These are phyloP conservation scores for Dryadomyces quercus-mongolicae DNA, from an alignment of 2,329 filamentous ascomycete species.

Conservation along the genomic window DNA sequence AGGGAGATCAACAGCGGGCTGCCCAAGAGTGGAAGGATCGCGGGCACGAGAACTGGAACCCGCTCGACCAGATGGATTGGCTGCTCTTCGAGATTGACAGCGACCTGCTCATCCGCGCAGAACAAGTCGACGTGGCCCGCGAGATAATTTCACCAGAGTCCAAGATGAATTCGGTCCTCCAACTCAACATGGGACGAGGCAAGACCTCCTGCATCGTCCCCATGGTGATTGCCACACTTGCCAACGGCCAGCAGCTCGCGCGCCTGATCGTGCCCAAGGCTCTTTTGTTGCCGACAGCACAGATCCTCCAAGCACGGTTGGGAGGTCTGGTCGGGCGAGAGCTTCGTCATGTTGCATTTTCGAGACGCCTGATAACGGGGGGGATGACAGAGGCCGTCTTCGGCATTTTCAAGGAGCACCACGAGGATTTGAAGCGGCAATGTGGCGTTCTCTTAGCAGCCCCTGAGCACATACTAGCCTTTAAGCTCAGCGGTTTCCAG, in stretches of 20 bases:
- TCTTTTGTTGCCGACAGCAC: constrained; percentile 43
- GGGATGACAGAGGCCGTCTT: constrained; percentile 23
- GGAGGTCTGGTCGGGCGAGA: constrained; percentile 41
- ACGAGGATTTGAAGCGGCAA: constrained; percentile 24
- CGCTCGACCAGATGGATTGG: constrained; percentile 45
- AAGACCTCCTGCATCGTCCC: constrained; percentile 42
- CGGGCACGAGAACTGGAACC: constrained; percentile 46
- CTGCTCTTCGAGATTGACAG: constrained; percentile 55
- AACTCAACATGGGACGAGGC: constrained; percentile 57
- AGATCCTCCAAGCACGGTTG: constrained; percentile 40
- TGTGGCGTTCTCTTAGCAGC: constrained; percentile 45
- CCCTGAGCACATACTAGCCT: constrained; percentile 54
- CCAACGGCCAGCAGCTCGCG: constrained; percentile 31
- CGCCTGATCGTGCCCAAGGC: constrained; percentile 45
- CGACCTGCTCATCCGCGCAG: constrained; percentile 47
- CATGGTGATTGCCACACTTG: constrained; percentile 33
- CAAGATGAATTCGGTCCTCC: constrained; percentile 43
- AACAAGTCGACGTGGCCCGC: constrained; percentile 49
- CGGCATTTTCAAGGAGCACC: constrained; percentile 15
- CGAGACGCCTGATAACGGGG: constrained; percentile 31
- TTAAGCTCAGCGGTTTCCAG: constrained; percentile 49
- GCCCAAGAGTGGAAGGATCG: constrained; percentile 30
- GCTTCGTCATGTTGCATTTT: constrained; percentile 46
- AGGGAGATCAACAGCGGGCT: constrained; percentile 16
- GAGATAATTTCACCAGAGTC: constrained; percentile 45